These are phyloP conservation scores for Penicillium egyptiacum DNA, from an alignment of 495 filamentous ascomycete genomes.

Conservation along the genomic window DNA sequence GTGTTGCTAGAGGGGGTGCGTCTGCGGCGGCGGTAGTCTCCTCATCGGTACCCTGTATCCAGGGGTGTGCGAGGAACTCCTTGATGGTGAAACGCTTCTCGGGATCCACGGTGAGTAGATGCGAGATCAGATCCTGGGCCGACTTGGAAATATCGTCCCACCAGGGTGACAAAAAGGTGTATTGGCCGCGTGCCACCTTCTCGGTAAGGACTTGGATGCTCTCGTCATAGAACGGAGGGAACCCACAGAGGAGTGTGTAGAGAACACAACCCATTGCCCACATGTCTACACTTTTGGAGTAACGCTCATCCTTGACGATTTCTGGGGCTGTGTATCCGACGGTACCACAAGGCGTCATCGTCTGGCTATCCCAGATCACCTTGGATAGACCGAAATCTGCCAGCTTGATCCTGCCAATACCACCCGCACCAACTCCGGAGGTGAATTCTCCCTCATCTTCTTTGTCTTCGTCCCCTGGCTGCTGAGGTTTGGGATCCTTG, in stretches of 20 bases:
- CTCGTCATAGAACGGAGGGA: conserved; percentile 98
- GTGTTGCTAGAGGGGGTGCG: conserved; percentile 75
- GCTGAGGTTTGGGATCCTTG: conserved; percentile 71
- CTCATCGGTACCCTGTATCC: conserved; percentile 81
- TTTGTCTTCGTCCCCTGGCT: conserved; percentile 93
- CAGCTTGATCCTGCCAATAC: conserved; percentile 94
- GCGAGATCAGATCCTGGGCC: conserved; percentile 90
- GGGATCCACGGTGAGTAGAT: conserved; percentile 89
- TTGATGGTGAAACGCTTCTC: conserved; percentile 86
- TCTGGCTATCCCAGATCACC: conserved; percentile 96
- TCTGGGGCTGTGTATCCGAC: conserved; percentile 99
- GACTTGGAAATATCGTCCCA: conserved; percentile 98
- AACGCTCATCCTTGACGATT: conserved; percentile 98
- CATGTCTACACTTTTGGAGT: conserved; percentile 99
- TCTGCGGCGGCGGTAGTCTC: conserved; percentile 69
- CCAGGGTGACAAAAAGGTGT: conserved; percentile 97
- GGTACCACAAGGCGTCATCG: conserved; percentile 98
- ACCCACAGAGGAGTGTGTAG: conserved; percentile 94
- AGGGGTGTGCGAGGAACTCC: conserved; percentile 88
- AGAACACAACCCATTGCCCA: conserved; percentile 97
- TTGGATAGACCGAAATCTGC: conserved; percentile 98
- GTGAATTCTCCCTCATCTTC: conserved; percentile 95
- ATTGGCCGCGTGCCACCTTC: conserved; percentile 95
- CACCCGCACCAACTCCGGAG: conserved; percentile 78
- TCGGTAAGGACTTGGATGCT: conserved; percentile 96